Base-by-base conservation (phyloP, 108 stramenopile species). In the Cyclotella sp. region DNA sequence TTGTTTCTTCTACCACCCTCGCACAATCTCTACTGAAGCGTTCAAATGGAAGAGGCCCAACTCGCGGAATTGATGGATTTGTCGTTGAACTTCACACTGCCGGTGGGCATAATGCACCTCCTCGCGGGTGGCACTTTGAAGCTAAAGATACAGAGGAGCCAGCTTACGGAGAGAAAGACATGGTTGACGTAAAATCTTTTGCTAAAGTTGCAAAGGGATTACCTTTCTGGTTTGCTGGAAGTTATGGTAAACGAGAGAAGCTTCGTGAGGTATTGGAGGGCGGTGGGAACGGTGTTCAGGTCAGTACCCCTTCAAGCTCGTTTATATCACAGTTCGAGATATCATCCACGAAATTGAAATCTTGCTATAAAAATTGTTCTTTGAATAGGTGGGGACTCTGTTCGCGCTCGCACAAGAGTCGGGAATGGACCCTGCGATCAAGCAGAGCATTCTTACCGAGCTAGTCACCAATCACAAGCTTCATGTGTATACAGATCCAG, bases 81-180 rank as follows among this genome's bases (percentile, higher is more conserved):
- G 85, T 86, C 24, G 70, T 86, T 15, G 85, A 86, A 68, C 55
- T 86, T n/a, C 46, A 60, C 47, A 68, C 82, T 7, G 85, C 85
- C 1, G 85, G 85, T 47, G 85, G 85, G 10, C 85, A 86, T 59
- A 86, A 86, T 60, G 85, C 85, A 0, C 85, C 85, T 24, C 85
- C 85, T 1, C 68, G 85, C n/a, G 85, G 85, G 15, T 78, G 81
- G 67, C 64, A 62, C 18, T 84, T 71, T 46, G 77, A 84, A 39
- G 62, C 83, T 9, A 76, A 80, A 28, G 72, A 76, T n/a, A 44
- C 34, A 11, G 85, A 69, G 14, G 85, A 86, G 62, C 85, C 85
- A 14, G 54, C 71, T 11, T 86, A 82, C 54, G 82, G 85, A 54
- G 63, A 78, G 27, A 86, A 86, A 57, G 85, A 86, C 47, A 70